Evolutionary conservation across 805 yeast species (phyloP).

Genomic region (Myxozyma mucilagina): DNA sequence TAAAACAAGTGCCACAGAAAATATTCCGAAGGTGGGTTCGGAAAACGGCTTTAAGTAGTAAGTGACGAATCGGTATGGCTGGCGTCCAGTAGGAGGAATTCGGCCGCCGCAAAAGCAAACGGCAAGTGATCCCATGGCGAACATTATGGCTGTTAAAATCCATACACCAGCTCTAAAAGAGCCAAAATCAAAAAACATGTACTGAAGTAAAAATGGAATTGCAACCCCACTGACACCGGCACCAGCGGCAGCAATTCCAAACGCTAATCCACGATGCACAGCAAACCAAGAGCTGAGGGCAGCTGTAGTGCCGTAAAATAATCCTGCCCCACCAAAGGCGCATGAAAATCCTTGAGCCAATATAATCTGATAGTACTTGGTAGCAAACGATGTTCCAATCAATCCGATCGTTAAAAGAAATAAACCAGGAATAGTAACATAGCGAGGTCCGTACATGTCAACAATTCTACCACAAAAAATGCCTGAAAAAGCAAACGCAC

Average conservation of each 20-base stretch:
- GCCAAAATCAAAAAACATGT: constrained; percentile 38
- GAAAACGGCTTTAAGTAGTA: constrained; percentile 34
- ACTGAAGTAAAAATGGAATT: constrained; percentile 45
- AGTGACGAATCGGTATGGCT: constrained; percentile 19
- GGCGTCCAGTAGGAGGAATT: constrained; percentile 24
- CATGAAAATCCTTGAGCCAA: constrained; percentile 53
- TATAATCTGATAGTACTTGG: constrained; percentile 52
- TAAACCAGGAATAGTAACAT: constrained; percentile 34
- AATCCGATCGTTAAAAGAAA: constrained; percentile 34
- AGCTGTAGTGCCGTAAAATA: constrained; percentile 49
- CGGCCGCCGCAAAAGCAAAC: constrained; percentile 35
- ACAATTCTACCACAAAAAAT: constrained; percentile 24
- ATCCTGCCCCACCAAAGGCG: constrained; percentile 48
- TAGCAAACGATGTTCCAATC: constrained; percentile 42
- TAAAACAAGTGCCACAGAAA: constrained; percentile 33
- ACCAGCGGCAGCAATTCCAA: constrained; percentile 52
- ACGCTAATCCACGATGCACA: constrained; percentile 48
- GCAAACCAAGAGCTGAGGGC: constrained; percentile 50
- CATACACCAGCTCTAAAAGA: constrained; percentile 56
- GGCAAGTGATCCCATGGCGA: constrained; percentile 35
- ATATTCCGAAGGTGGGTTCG: constrained; percentile 36
- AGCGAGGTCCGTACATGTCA: constrained; percentile 33
- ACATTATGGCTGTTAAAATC: constrained; percentile 48
- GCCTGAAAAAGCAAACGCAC: constrained; percentile 21
- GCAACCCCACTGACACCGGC: constrained; percentile 54